Conservation (phyloP, 75 land plant genomes). For the Picea sitchensis region DNA sequence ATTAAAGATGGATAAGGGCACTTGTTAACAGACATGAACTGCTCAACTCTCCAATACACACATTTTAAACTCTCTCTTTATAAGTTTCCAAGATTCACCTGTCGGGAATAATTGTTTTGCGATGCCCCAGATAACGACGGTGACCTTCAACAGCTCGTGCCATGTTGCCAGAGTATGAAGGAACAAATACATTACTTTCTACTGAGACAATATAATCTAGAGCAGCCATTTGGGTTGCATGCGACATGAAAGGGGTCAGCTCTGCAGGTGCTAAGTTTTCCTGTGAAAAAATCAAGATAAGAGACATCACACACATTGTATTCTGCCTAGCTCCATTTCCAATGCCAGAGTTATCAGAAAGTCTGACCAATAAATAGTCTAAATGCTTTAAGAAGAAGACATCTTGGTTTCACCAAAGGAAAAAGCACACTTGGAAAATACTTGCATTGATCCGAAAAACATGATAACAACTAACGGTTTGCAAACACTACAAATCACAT, state of each 20-base stretch:
- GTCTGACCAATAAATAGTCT: no score
- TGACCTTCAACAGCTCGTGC: slow-evolving; percentile 90
- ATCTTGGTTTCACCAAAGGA: no score
- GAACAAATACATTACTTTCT: slow-evolving; percentile 80
- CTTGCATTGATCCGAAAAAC: no score
- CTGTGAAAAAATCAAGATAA: slow-evolving; percentile 18
- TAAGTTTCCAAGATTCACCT: slow-evolving; percentile 33
- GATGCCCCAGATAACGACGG: slow-evolving; percentile 67
- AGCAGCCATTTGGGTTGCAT: slow-evolving; percentile 81
- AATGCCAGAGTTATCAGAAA: no score
- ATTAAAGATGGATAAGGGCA: neutral
- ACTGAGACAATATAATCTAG: slow-evolving; percentile 79
- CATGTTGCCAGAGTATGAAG: slow-evolving; percentile 85
- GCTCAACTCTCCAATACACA: neutral
- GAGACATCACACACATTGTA: no score
- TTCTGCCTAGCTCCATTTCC: no score
- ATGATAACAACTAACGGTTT: no score
- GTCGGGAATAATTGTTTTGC: slow-evolving; percentile 79
- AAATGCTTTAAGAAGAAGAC: no score
- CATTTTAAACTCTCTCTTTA: neutral
- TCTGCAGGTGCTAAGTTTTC: slow-evolving; percentile 69
- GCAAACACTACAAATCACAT: no score
- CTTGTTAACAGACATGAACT: neutral
- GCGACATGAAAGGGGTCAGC: slow-evolving; percentile 44
- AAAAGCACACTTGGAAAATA: no score